phyloP scores from a whole-genome alignment of 176 grass and related monocot genomes.

The Oryza coarctata region DNA sequence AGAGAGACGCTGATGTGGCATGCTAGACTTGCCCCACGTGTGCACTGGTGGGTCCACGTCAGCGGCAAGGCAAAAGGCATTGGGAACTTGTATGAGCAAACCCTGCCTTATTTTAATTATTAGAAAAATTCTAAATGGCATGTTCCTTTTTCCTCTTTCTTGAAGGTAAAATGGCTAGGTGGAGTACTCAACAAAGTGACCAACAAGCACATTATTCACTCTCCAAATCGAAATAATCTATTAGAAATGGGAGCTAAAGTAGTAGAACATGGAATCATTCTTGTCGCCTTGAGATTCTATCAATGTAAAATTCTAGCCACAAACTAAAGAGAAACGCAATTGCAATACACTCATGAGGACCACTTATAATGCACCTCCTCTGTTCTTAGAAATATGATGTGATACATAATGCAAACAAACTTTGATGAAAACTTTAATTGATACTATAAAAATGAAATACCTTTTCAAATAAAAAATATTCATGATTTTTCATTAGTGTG shows the following conservation, averaged over 20 bases:
- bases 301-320: neutral
- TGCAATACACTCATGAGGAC: neutral
- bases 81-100: neutral
- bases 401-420: neutral
- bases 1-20: neutral
- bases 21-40: slow-evolving; percentile 7
- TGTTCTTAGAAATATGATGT: neutral
- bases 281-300: neutral
- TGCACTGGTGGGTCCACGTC: neutral
- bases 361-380: neutral
- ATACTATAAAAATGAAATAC: neutral
- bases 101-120: neutral
- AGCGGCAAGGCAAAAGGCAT: neutral
- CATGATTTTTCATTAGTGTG: neutral
- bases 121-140: neutral
- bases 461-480: neutral
- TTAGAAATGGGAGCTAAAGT: neutral
- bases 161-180: neutral
- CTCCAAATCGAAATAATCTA: slow-evolving; percentile 10
- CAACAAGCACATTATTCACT: neutral
- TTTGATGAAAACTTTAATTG: neutral
- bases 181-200: neutral
- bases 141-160: neutral
- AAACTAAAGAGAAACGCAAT: neutral
- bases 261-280: neutral